phyloP scores from a whole-genome alignment of 768 basidiomycete species.

The Leccinum sublutescens region DNA sequence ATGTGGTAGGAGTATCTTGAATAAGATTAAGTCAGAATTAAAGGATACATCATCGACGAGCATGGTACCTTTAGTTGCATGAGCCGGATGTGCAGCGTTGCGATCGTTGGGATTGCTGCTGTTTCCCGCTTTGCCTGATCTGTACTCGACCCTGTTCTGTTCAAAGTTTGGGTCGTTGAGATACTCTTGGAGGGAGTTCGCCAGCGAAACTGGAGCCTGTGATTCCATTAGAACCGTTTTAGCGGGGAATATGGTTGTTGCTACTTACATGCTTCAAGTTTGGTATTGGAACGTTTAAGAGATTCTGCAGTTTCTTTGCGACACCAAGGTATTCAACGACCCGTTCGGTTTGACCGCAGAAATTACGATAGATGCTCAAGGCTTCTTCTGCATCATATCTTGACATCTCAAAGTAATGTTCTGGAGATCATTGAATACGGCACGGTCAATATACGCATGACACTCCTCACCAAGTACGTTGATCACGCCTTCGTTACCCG shows the following conservation, averaged over 20 bases:
- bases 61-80: constrained; percentile 18
- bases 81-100: constrained; percentile 9
- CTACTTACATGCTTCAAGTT: constrained; percentile 81
- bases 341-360: constrained; percentile 89
- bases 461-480: constrained; percentile 65
- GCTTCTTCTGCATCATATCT: constrained; percentile 87
- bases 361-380: constrained; percentile 84
- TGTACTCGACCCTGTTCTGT: constrained; percentile 91
- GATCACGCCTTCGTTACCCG: constrained; percentile 92
- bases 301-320: constrained; percentile 88
- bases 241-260: not conserved
- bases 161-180: constrained; percentile 96
- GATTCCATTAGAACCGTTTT: not conserved
- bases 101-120: constrained; percentile 37
- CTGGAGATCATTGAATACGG: constrained; percentile 38
- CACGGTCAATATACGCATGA: constrained; percentile 19
- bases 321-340: constrained; percentile 93
- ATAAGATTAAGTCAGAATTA: constrained; percentile 5
- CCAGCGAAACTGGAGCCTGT: constrained; percentile 94
- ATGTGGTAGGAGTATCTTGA: constrained; percentile 16
- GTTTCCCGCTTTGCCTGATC: constrained; percentile 66
- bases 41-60: too few relatives aligned
- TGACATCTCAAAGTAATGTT: constrained; percentile 99
- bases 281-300: constrained; percentile 92
- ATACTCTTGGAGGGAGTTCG: constrained; percentile 91